phyloP scores from a whole-genome alignment of 345 rosid genomes.

The Hibiscus mutabilis region DNA sequence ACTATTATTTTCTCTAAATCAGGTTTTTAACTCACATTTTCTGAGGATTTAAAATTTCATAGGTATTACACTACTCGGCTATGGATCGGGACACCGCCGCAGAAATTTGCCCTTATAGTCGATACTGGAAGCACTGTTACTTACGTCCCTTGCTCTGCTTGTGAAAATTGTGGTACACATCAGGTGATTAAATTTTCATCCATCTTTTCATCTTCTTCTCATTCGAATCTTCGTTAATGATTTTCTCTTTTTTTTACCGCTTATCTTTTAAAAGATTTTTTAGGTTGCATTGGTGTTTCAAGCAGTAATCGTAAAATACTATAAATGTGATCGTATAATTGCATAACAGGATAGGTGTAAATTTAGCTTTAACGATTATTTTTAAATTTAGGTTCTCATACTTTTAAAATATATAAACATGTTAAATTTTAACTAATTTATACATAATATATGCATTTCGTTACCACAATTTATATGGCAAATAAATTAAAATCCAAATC shows the following conservation, averaged over 20 bases:
- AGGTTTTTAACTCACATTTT: not conserved
- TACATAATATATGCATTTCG: not conserved
- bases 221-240: not conserved
- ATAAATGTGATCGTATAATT: not conserved
- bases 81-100: conserved; percentile 96
- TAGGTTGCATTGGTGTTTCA: not conserved
- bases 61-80: conserved; percentile 87
- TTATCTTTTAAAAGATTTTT: no score
- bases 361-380: not conserved
- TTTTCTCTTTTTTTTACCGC: not conserved
- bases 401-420: not conserved
- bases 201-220: not conserved
- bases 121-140: conserved; percentile 93
- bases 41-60: conserved; percentile 8
- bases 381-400: not conserved
- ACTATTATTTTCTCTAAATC: not conserved
- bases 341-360: not conserved
- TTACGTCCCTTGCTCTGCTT: conserved; percentile 75
- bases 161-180: conserved; percentile 79
- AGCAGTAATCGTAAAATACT: not conserved
- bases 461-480: not conserved
- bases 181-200: conserved; percentile 37
- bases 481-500: not conserved
- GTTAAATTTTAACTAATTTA: not conserved
- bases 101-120: conserved; percentile 77